Percentiles rank a stretch among this genome's conserved stretches.
These are phyloP conservation scores for Cocos nucifera DNA, from an alignment of 176 grass and related monocot genomes.

Conservation along the genomic window DNA sequence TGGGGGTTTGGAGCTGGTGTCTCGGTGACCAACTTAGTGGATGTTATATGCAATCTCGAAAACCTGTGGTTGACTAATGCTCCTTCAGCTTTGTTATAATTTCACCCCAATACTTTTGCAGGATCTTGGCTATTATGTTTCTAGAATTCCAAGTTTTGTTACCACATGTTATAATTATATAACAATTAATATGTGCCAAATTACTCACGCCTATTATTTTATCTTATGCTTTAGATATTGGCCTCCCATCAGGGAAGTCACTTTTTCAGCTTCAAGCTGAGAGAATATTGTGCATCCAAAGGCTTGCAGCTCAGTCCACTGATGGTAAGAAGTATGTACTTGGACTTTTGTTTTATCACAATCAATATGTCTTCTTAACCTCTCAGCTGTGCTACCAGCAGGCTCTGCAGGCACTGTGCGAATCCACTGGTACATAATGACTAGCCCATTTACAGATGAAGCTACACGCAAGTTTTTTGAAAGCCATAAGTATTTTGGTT, in stretches of 20 bases:
- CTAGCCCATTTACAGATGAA: conserved; percentile 84
- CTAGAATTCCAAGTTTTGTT: too few relatives aligned
- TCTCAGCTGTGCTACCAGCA: conserved; percentile 18
- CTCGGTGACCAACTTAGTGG: too few relatives aligned
- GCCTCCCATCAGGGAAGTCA: conserved; percentile 90
- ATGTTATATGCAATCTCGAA: too few relatives aligned
- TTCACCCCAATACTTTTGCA: too few relatives aligned
- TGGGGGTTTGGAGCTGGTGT: too few relatives aligned
- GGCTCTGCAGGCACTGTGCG: conserved; percentile 39
- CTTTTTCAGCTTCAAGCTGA: conserved; percentile 99
- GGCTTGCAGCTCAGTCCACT: conserved; percentile 79
- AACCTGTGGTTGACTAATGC: too few relatives aligned
- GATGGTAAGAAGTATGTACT: conserved; percentile 36
- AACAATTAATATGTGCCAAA: background rate
- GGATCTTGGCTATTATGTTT: too few relatives aligned
- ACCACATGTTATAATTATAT: too few relatives aligned
- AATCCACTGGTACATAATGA: conserved; percentile 98
- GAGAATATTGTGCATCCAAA: conserved; percentile 80
- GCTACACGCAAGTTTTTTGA: conserved; percentile 84
- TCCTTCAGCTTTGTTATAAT: too few relatives aligned
- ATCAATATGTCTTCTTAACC: background rate
- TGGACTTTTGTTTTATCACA: background rate
- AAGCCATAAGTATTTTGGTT: conserved; percentile 85
- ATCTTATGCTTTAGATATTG: conserved; percentile 48
- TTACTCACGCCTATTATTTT: background rate